phyloP scores from a whole-genome alignment of 768 basidiomycete species.

The Kwoniella sp. region DNA sequence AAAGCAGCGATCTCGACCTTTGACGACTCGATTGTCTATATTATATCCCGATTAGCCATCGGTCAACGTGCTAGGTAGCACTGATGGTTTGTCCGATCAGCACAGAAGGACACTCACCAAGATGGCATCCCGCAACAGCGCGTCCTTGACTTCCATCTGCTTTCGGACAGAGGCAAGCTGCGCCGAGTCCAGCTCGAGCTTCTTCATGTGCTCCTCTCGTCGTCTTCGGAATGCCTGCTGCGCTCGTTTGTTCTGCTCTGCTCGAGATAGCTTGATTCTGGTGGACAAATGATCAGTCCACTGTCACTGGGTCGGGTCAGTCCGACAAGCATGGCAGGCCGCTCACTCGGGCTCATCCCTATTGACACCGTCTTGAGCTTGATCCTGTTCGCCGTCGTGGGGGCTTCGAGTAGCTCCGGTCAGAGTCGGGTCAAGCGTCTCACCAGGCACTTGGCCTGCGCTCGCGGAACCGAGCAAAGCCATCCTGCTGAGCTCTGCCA shows the following conservation, averaged over 20 bases:
- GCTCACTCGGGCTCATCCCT: background rate
- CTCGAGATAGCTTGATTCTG: slow-evolving; percentile 58
- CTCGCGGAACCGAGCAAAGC: background rate
- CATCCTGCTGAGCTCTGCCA: slow-evolving; percentile 7
- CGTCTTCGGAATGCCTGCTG: slow-evolving; percentile 87
- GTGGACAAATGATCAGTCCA: background rate
- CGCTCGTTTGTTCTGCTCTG: slow-evolving; percentile 91
- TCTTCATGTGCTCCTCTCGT: slow-evolving; percentile 57
- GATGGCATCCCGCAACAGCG: slow-evolving; percentile 16
- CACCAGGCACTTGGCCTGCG: too few relatives aligned
- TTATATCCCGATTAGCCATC: background rate
- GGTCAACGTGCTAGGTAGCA: too few relatives aligned
- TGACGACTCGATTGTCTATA: slow-evolving; percentile 15
- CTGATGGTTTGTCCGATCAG: background rate
- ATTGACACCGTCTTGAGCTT: background rate
- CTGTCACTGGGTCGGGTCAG: background rate
- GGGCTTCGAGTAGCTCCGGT: too few relatives aligned
- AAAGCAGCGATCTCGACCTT: slow-evolving; percentile 22
- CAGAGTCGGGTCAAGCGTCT: background rate
- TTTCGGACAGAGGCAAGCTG: slow-evolving; percentile 25
- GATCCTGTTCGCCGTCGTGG: too few relatives aligned
- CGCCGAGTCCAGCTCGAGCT: slow-evolving; percentile 32
- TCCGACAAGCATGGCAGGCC: background rate
- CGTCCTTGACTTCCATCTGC: slow-evolving; percentile 14
- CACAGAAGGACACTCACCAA: slow-evolving; percentile 20